Conservation (phyloP, 345 rosid genomes). For the Triadica sebifera region DNA sequence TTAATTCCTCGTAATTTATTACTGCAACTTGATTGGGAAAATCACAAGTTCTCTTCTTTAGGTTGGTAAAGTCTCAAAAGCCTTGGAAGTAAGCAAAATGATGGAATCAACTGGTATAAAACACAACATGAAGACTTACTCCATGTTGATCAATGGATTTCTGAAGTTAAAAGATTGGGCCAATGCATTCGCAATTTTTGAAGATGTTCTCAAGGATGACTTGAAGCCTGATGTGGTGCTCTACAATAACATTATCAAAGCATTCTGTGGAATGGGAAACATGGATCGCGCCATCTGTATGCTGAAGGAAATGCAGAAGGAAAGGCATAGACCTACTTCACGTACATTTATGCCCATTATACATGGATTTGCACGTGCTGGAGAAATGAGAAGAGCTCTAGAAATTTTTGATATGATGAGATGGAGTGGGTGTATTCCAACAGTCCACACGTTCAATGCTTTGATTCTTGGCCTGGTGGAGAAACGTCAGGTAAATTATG, state of each 20-base stretch:
- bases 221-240: slow-evolving; percentile 85
- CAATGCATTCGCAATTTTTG: slow-evolving; percentile 84
- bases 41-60: slow-evolving; percentile 24
- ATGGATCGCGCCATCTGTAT: slow-evolving; percentile 83
- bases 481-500: slow-evolving; percentile 66
- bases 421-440: slow-evolving; percentile 84
- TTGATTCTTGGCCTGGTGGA: slow-evolving; percentile 88
- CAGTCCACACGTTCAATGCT: slow-evolving; percentile 88
- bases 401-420: slow-evolving; percentile 91
- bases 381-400: slow-evolving; percentile 74
- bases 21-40: neutral
- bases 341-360: slow-evolving; percentile 91
- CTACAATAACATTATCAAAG: slow-evolving; percentile 77
- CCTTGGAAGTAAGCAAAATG: slow-evolving; percentile 72
- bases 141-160: slow-evolving; percentile 93
- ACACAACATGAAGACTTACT: slow-evolving; percentile 91
- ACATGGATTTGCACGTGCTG: slow-evolving; percentile 74
- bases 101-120: slow-evolving; percentile 73
- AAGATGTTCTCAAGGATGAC: slow-evolving; percentile 71
- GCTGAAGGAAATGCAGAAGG: slow-evolving; percentile 85
- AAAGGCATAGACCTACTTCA: slow-evolving; percentile 76
- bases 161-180: slow-evolving; percentile 91
- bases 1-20: neutral
- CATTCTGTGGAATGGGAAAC: slow-evolving; percentile 97
- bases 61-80: slow-evolving; percentile 85